Evolutionary conservation across 495 filamentous ascomycete genomes (phyloP).

Genomic region (Aspergillus diversus): DNA sequence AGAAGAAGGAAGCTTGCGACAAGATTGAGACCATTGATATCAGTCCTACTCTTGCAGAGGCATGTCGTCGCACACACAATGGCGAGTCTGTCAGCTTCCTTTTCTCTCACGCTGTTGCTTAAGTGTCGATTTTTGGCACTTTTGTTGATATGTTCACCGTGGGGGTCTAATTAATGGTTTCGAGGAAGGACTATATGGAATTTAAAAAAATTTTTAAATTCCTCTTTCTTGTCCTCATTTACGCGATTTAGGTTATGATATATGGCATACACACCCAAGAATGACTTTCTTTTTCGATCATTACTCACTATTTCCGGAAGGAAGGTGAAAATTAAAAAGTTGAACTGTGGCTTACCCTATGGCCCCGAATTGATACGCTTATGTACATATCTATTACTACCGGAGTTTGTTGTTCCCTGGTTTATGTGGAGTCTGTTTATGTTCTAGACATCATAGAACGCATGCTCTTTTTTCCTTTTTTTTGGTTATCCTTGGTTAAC

Average conservation of each 20-base stretch:
- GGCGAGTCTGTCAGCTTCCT: constrained; percentile 92
- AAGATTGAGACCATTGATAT: constrained; percentile 92
- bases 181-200: not conserved
- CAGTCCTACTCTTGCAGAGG: constrained; percentile 77
- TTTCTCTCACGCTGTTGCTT: constrained; percentile 79
- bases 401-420: too few species aligned
- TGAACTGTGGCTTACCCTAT: not conserved
- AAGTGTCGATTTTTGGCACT: constrained; percentile 14
- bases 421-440: too few species aligned
- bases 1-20: constrained; percentile 67
- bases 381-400: too few species aligned
- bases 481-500: too few species aligned
- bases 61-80: constrained; percentile 86
- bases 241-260: constrained; percentile 18
- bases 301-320: constrained; percentile 1
- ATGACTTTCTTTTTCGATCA: constrained; percentile 7
- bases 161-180: not conserved
- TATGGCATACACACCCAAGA: constrained; percentile 11
- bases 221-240: not conserved
- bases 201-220: not conserved
- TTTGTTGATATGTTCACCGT: constrained; percentile 1
- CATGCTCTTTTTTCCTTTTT: too few species aligned
- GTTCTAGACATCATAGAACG: too few species aligned
- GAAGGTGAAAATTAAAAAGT: constrained; percentile 6
- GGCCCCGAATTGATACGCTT: too few species aligned